Base-by-base conservation (phyloP, 1,284 basidiomycete genomes). In the Moniliophthora roreri region DNA sequence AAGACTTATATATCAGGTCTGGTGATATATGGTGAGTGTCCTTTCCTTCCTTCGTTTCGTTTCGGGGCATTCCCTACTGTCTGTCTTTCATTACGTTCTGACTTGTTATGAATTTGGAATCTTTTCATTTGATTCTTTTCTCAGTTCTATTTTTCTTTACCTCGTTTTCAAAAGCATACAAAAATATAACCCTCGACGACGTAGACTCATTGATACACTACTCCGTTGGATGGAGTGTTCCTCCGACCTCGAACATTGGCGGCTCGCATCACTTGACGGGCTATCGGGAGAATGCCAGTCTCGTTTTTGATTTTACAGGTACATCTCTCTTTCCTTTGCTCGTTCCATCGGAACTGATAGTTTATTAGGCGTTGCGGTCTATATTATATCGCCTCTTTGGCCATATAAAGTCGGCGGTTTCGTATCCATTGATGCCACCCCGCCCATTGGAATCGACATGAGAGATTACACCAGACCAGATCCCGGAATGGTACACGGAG, bases 131-230 rank as follows among this genome's bases (percentile, higher is more conserved):
- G 21, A 41, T 51, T 28, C 3, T 42, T 49, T 38, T 36, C 23
- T n/a, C 45, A 13, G 11, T 34, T 23, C 23, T 18, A 3, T 24
- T 35, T 16, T 21, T 37, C 40, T 24, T 13, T 8, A n/a, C n/a
- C n/a, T 13, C 13, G 28, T 15, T 40, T 16, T 44, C 24, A 8
- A 32, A 6, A 32, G 52, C 46, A 13, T 39, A 42, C 24, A 39
- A 4, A 6, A 53, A 53, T 34, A 21, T 53, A 5, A 53, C 52
- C 5, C 39, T 53, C 10, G 52, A 53, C 34, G 52, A 53, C 35
- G 42, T 16, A 5, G 52, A 49, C 35, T 18, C n/a, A 9, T 41
- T 46, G n/a, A 49, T 53, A 4, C 16, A 42, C 26, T 53, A 48
- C 26, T 52, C 44, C 11, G 21, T 16, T 10, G 51, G 41, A 24